phyloP scores from a whole-genome alignment of 208 protist species.

The Wallacemonas sp. region DNA sequence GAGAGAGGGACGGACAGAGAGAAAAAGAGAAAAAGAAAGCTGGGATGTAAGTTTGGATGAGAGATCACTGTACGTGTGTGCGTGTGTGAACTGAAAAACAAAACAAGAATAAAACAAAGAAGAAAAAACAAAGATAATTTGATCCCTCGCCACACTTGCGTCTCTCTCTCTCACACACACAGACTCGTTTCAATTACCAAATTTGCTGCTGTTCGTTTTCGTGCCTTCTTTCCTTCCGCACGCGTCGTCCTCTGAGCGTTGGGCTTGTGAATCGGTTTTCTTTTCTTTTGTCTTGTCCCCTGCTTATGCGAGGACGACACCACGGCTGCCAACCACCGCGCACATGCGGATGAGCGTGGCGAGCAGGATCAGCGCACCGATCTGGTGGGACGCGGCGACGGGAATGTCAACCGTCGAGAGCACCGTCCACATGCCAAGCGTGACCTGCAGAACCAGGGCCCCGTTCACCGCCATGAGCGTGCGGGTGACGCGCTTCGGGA shows the following conservation, averaged over 20 bases:
- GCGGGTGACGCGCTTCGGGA: constrained; percentile 42
- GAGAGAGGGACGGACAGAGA: constrained; percentile 1
- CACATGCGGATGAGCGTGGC: constrained; percentile 78
- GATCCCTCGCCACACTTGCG: too few relatives aligned
- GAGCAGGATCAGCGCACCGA: constrained; percentile 81
- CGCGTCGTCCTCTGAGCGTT: too few relatives aligned
- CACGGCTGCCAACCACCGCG: constrained; percentile 62
- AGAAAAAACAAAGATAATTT: constrained; percentile 9
- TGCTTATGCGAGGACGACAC: constrained; percentile 43
- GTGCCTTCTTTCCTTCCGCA: not conserved
- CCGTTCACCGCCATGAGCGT: constrained; percentile 67
- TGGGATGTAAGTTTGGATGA: not conserved
- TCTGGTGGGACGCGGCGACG: constrained; percentile 87
- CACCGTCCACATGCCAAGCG: constrained; percentile 93
- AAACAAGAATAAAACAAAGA: constrained; percentile 18
- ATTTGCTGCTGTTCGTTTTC: too few relatives aligned
- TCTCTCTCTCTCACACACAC: too few relatives aligned
- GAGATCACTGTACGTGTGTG: not conserved
- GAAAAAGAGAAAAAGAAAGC: constrained; percentile 7
- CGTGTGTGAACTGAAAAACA: not conserved
- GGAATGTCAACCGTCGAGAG: constrained; percentile 90
- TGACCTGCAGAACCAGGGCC: constrained; percentile 74
- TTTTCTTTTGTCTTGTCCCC: not conserved
- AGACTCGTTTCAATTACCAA: too few relatives aligned
- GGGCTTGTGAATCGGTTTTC: not conserved